These are phyloP conservation scores for Mortierella sp. DNA, from an alignment of 371 early-diverging fungal genomes.

Conservation along the genomic window DNA sequence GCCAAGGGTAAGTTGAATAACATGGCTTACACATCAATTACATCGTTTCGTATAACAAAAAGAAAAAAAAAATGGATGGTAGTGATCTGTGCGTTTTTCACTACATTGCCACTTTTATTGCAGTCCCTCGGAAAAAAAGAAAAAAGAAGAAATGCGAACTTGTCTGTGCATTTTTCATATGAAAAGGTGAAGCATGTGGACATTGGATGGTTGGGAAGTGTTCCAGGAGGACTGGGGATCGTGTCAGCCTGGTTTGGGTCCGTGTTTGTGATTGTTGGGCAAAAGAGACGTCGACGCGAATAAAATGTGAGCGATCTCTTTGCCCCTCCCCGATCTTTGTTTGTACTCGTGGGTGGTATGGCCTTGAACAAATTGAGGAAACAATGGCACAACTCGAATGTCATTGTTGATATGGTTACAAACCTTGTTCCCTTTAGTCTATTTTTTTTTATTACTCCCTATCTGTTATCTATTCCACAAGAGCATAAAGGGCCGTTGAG, in stretches of 20 bases:
- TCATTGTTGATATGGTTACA: background rate
- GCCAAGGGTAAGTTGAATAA: constrained; percentile 47
- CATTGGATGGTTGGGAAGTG: background rate
- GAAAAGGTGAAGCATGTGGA: background rate
- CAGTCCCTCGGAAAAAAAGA: background rate
- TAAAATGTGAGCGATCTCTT: constrained; percentile 4
- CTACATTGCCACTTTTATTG: background rate
- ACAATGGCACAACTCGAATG: background rate
- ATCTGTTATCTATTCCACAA: background rate
- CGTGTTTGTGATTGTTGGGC: background rate
- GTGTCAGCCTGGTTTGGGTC: background rate
- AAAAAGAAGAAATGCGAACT: background rate
- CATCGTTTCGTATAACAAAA: background rate
- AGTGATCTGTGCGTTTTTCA: constrained; percentile 29
- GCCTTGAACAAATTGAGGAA: background rate
- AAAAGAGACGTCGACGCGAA: background rate
- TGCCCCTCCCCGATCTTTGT: background rate
- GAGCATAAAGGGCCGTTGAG: background rate
- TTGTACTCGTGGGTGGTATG: background rate
- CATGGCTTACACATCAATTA: background rate
- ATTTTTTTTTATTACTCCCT: background rate
- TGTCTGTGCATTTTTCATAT: background rate
- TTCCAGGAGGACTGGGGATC: background rate
- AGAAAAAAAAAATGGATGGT: background rate
- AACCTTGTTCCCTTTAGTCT: background rate